Evolutionary conservation across 768 basidiomycete genomes (phyloP).

Genomic region (Dentipellis sp.): DNA sequence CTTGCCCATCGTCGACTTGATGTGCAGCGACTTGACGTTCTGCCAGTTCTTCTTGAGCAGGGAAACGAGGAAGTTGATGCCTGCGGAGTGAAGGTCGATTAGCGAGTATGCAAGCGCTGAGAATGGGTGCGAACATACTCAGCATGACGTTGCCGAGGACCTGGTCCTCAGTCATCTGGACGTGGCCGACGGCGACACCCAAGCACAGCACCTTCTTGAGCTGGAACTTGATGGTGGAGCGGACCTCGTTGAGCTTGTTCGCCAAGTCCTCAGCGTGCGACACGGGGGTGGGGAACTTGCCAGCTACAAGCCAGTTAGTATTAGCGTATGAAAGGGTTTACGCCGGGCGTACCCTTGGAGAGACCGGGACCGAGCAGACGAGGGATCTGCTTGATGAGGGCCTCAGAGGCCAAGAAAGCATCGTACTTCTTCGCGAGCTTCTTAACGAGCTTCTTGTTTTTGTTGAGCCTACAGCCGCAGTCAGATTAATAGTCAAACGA

Average conservation of each 20-base stretch:
- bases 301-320: slow-evolving; percentile 43
- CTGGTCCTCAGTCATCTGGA: slow-evolving; percentile 97
- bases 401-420: slow-evolving; percentile 95
- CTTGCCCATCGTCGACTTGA: slow-evolving; percentile 99
- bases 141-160: slow-evolving; percentile 97
- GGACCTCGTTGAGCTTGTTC: slow-evolving; percentile 90
- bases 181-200: slow-evolving; percentile 97
- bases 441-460: slow-evolving; percentile 99
- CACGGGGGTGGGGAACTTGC: slow-evolving; percentile 98
- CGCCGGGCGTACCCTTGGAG: slow-evolving; percentile 69
- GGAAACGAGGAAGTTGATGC: slow-evolving; percentile 99
- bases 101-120: background rate
- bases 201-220: slow-evolving; percentile 98
- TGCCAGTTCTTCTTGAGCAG: slow-evolving; percentile 99
- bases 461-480: slow-evolving; percentile 66
- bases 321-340: background rate
- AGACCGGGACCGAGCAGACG: slow-evolving; percentile 99
- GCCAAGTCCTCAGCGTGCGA: slow-evolving; percentile 83
- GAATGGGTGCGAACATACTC: slow-evolving; percentile 38
- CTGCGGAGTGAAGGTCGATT: slow-evolving; percentile 27
- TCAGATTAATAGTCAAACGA: background rate
- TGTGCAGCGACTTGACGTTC: slow-evolving; percentile 96
- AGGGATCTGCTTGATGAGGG: slow-evolving; percentile 98
- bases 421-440: slow-evolving; percentile 99
- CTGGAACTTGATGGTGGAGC: slow-evolving; percentile 99